Evolutionary conservation across 805 yeast genomes (phyloP).

Genomic region (Spathaspora boniae): DNA sequence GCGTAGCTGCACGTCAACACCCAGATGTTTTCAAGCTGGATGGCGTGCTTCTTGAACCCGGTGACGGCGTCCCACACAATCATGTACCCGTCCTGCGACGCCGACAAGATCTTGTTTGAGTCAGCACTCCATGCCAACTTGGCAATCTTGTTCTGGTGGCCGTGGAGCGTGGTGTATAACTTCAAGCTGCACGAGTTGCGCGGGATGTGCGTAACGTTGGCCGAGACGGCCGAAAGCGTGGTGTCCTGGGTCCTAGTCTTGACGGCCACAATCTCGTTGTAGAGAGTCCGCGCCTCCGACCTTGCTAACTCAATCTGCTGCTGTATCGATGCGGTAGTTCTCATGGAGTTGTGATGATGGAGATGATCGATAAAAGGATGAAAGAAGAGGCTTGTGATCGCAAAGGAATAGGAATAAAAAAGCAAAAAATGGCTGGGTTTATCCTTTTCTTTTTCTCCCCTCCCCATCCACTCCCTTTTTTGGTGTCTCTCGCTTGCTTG

Average conservation of each 20-base stretch:
- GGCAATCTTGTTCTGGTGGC: conserved; percentile 73
- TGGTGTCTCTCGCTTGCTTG: too few species aligned
- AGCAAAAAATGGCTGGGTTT: too few species aligned
- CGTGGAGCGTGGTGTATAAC: conserved; percentile 41
- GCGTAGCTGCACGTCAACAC: conserved; percentile 72
- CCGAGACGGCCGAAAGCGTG: conserved; percentile 38
- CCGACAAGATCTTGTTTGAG: conserved; percentile 59
- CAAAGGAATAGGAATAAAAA: too few species aligned
- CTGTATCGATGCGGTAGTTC: conserved; percentile 2
- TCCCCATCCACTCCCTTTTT: too few species aligned
- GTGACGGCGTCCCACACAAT: conserved; percentile 78
- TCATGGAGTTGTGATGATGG: too few species aligned
- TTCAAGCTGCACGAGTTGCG: conserved; percentile 22
- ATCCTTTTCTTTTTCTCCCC: too few species aligned
- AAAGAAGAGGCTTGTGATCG: too few species aligned
- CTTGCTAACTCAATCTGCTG: conserved; percentile 30
- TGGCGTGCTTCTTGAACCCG: conserved; percentile 67
- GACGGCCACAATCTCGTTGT: conserved; percentile 45
- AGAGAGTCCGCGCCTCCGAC: conserved; percentile 44
- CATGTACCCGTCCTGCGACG: conserved; percentile 84
- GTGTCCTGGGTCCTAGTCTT: conserved; percentile 44
- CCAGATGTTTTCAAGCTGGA: conserved; percentile 74
- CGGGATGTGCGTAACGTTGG: conserved; percentile 29
- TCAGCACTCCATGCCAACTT: conserved; percentile 67
- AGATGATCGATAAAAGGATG: too few species aligned